phyloP scores from a whole-genome alignment of 2,329 filamentous ascomycete genomes.

The Aspergillus quadricinctus region DNA sequence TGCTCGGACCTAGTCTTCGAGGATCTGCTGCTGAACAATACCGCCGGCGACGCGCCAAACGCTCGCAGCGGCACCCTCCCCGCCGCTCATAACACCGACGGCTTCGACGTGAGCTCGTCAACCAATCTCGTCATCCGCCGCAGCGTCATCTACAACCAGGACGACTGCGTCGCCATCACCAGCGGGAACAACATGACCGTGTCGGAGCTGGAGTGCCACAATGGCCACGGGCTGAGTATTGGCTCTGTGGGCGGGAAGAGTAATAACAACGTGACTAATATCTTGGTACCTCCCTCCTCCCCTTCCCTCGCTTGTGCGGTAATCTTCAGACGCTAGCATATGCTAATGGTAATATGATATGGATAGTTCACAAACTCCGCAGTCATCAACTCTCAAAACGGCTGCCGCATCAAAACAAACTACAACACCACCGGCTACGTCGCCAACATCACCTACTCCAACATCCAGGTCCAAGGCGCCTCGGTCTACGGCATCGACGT shows the following conservation, averaged over 20 bases:
- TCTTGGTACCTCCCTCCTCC: too few relatives aligned
- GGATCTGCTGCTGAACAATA: constrained; percentile 38
- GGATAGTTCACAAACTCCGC: constrained; percentile 47
- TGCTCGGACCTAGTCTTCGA: constrained; percentile 31
- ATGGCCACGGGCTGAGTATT: constrained; percentile 32
- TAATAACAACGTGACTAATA: constrained; percentile 46
- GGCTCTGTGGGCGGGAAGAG: constrained; percentile 43
- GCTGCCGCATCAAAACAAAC: constrained; percentile 40
- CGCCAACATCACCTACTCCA: constrained; percentile 43
- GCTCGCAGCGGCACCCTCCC: constrained; percentile 27
- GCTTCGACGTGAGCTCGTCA: constrained; percentile 47
- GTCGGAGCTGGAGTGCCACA: constrained; percentile 34
- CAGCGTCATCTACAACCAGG: constrained; percentile 42
- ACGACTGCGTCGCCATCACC: constrained; percentile 35
- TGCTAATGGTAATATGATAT: constrained; percentile 35
- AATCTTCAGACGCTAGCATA: too few relatives aligned
- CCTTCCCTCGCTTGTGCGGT: too few relatives aligned
- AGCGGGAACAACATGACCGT: constrained; percentile 26
- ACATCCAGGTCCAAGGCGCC: constrained; percentile 45
- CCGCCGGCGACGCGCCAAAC: constrained; percentile 35
- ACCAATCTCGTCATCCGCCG: constrained; percentile 40
- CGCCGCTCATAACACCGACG: constrained; percentile 47
- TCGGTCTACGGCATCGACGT: constrained; percentile 49
- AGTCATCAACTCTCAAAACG: constrained; percentile 13
- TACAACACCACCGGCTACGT: constrained; percentile 37